phyloP scores from a whole-genome alignment of 2,329 filamentous ascomycete species.

The Ceratocystis diversiconidia region DNA sequence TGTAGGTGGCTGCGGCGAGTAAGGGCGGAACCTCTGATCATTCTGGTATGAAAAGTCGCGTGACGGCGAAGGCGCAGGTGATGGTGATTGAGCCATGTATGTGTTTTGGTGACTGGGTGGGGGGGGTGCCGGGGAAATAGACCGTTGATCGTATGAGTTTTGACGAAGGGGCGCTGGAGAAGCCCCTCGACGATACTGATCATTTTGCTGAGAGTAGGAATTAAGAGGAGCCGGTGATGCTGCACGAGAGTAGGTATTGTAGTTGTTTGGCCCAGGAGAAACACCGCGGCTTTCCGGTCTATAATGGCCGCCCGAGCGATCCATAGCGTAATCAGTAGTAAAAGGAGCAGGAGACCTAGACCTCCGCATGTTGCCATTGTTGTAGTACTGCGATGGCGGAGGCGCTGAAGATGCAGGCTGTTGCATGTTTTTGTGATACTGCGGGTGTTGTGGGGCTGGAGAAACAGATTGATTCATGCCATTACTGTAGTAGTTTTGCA shows the following conservation, averaged over 20 bases:
- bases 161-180: constrained; percentile 18
- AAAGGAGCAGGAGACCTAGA: constrained; percentile 28
- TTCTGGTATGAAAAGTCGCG: constrained; percentile 25
- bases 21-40: constrained; percentile 21
- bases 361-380: constrained; percentile 15
- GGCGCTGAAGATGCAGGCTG: constrained; percentile 10
- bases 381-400: constrained; percentile 14
- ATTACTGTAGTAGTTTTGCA: constrained; percentile 11
- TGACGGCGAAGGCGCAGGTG: constrained; percentile 28
- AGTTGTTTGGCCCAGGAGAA: constrained; percentile 24
- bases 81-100: constrained; percentile 22
- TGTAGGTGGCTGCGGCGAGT: constrained; percentile 18
- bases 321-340: constrained; percentile 20
- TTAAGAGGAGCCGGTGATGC: constrained; percentile 29
- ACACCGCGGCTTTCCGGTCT: constrained; percentile 15
- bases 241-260: constrained; percentile 23
- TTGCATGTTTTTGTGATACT: constrained; percentile 22
- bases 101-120: constrained; percentile 15
- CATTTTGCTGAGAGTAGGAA: constrained; percentile 20
- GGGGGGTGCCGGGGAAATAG: constrained; percentile 18
- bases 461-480: constrained; percentile 19
- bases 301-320: background rate
- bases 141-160: constrained; percentile 17
- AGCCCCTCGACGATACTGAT: constrained; percentile 23
- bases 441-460: constrained; percentile 20